Conservation (phyloP, 2,329 filamentous ascomycete species). For the Akanthomyces muscarius region DNA sequence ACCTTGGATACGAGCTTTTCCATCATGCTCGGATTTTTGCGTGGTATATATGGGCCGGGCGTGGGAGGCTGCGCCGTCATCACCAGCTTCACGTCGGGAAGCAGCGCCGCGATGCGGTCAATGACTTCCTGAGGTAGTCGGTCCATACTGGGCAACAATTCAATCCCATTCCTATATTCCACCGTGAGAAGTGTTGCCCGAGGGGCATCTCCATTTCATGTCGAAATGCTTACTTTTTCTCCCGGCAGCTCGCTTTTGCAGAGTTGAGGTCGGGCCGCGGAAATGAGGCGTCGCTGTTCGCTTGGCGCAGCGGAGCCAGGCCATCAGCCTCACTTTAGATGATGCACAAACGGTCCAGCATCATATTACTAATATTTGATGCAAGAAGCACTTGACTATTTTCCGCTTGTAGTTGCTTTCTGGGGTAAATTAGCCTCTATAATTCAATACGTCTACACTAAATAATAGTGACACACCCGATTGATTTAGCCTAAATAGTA, state of each 20-base stretch:
- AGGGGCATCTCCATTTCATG: neutral
- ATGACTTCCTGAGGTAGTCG: conserved; percentile 9
- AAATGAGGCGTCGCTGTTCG: neutral
- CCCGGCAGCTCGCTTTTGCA: neutral
- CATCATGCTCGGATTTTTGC: neutral
- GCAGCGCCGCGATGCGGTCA: conserved; percentile 8
- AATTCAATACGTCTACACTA: too few species aligned
- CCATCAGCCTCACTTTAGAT: neutral
- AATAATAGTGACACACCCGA: too few species aligned
- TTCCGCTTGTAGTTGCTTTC: too few species aligned
- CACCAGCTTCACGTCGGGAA: neutral
- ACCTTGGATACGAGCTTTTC: neutral
- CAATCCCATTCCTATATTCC: neutral
- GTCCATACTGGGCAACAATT: neutral
- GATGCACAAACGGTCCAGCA: neutral
- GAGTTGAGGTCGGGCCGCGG: neutral
- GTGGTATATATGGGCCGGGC: neutral
- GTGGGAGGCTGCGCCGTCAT: neutral
- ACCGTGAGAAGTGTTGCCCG: too few species aligned
- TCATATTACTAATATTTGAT: neutral
- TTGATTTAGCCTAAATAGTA: too few species aligned
- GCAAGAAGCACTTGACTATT: too few species aligned
- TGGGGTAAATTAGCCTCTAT: too few species aligned
- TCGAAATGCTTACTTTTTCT: neutral
- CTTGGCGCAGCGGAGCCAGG: conserved; percentile 1